Evolutionary conservation across 139 green algal genomes (phyloP).

Genomic region (Pseudopediastrum boryanum): DNA sequence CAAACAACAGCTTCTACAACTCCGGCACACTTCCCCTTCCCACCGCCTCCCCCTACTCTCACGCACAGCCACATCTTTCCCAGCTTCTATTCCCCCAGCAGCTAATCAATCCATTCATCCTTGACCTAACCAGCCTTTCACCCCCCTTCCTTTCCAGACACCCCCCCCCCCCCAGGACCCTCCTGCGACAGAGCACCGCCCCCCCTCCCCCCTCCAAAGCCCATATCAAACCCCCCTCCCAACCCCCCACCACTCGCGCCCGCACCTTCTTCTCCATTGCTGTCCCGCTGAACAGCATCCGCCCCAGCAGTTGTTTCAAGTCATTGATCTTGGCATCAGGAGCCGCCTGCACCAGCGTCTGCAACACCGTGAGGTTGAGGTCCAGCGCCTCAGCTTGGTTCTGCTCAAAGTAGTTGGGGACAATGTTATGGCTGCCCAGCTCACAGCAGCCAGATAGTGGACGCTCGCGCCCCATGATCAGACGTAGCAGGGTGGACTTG

Average conservation of each 20-base stretch:
- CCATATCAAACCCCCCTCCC: not conserved
- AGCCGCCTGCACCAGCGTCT: constrained; percentile 86
- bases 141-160: too few relatives aligned
- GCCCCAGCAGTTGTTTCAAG: constrained; percentile 92
- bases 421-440: constrained; percentile 85
- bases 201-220: not conserved
- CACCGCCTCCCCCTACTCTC: too few relatives aligned
- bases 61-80: too few relatives aligned
- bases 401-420: constrained; percentile 97
- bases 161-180: too few relatives aligned
- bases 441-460: constrained; percentile 53
- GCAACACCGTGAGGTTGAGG: constrained; percentile 78
- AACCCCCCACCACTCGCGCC: not conserved
- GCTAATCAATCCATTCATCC: too few relatives aligned
- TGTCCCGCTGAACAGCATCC: constrained; percentile 91
- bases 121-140: too few relatives aligned
- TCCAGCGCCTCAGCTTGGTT: constrained; percentile 97
- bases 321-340: constrained; percentile 85
- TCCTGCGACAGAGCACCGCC: too few relatives aligned
- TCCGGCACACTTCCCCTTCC: too few relatives aligned
- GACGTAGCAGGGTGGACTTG: constrained; percentile 95
- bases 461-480: constrained; percentile 93
- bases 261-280: constrained; percentile 92
- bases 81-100: too few relatives aligned
- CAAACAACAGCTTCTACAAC: too few relatives aligned